phyloP scores from a whole-genome alignment of 768 basidiomycete genomes.

The Pisolithus albus region DNA sequence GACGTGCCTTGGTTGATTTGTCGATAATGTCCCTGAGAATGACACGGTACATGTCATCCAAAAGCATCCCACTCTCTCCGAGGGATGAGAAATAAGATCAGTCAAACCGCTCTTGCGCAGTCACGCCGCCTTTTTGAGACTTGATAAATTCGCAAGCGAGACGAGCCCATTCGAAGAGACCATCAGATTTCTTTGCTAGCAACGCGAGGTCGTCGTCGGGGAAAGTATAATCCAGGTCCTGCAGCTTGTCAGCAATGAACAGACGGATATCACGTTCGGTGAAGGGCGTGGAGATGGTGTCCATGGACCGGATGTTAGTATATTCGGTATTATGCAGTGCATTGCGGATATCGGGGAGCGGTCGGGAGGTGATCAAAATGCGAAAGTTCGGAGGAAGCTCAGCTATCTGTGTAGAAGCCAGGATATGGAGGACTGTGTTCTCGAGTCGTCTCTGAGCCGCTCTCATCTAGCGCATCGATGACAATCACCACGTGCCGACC shows the following conservation, averaged over 20 bases:
- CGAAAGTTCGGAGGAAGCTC: conserved; percentile 1
- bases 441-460: not conserved
- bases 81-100: not conserved
- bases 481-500: not conserved
- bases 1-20: not conserved
- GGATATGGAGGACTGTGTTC: not conserved
- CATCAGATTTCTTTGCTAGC: not conserved
- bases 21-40: not conserved
- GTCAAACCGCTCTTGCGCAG: not conserved
- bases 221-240: not conserved
- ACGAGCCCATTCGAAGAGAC: conserved; percentile 6
- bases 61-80: not conserved
- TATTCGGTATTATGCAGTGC: not conserved
- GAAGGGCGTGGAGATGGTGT: not conserved
- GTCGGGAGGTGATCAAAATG: not conserved
- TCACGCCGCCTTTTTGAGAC: not conserved
- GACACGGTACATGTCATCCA: not conserved
- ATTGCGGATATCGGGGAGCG: not conserved
- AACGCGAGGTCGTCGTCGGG: not conserved
- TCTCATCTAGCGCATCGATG: not conserved
- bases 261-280: not conserved
- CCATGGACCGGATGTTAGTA: not conserved
- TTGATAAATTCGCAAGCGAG: conserved; percentile 4
- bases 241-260: not conserved
- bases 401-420: not conserved